These are phyloP conservation scores for Hericium rajendrae DNA, from an alignment of 768 basidiomycete genomes.

Conservation along the genomic window DNA sequence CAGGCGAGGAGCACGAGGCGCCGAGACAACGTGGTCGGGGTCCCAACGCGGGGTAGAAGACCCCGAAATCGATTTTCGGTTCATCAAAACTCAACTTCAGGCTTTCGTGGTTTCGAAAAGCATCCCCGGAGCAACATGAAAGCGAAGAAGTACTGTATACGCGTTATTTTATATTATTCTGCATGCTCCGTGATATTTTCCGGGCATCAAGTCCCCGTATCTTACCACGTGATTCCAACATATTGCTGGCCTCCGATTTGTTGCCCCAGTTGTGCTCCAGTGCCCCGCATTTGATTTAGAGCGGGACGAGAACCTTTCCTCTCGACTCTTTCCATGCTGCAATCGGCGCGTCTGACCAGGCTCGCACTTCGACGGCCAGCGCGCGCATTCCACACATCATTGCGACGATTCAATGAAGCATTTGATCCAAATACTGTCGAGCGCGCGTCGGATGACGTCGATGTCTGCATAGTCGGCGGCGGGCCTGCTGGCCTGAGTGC, in stretches of 20 bases:
- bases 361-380: neutral
- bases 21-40: too few relatives aligned
- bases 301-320: neutral
- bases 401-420: constrained; percentile 21
- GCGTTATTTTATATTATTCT: too few relatives aligned
- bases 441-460: constrained; percentile 83
- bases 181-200: too few relatives aligned
- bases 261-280: neutral
- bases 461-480: constrained; percentile 94
- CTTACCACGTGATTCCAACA: too few relatives aligned
- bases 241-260: neutral
- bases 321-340: neutral
- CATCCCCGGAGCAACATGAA: too few relatives aligned
- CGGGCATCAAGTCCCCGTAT: too few relatives aligned
- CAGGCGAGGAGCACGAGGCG: too few relatives aligned
- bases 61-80: too few relatives aligned
- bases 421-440: constrained; percentile 60
- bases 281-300: neutral
- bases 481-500: constrained; percentile 94
- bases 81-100: too few relatives aligned
- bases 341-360: neutral
- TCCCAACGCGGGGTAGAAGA: too few relatives aligned
- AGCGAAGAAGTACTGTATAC: too few relatives aligned
- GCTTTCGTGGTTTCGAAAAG: too few relatives aligned
- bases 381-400: constrained; percentile 19